Evolutionary conservation across 352 stramenopile genomes (phyloP).

Genomic region (Phytopythium helicoides): DNA sequence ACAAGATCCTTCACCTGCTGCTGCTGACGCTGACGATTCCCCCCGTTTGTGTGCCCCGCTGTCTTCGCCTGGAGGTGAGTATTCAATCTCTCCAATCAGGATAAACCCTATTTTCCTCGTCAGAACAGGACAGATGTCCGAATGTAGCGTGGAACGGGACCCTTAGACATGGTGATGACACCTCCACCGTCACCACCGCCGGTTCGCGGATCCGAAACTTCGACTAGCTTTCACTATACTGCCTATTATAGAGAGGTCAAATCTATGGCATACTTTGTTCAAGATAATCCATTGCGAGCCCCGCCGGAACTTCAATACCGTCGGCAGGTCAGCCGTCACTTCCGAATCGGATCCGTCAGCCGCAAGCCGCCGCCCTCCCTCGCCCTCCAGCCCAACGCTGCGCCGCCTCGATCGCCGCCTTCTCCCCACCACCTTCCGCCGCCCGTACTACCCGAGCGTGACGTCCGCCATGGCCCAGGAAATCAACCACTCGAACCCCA

Average conservation of each 20-base stretch:
- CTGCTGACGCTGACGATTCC: constrained; percentile 1
- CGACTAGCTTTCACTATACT: too few relatives aligned
- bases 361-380: not conserved
- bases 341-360: constrained; percentile 4
- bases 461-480: constrained; percentile 40
- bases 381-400: not conserved
- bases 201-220: not conserved
- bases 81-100: not conserved
- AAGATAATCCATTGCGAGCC: not conserved
- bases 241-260: not conserved
- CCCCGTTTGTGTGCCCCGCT: constrained; percentile 1
- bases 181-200: constrained; percentile 3
- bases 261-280: not conserved
- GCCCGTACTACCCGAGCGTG: constrained; percentile 5
- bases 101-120: too few relatives aligned
- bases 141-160: too few relatives aligned
- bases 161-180: not conserved
- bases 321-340: not conserved
- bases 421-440: constrained; percentile 4
- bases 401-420: constrained; percentile 1
- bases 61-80: not conserved
- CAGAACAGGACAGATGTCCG: too few relatives aligned
- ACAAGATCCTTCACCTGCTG: not conserved
- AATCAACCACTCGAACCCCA: constrained; percentile 81
- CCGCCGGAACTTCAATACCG: constrained; percentile 3